Evolutionary conservation across 2,329 filamentous ascomycete species (phyloP).

Genomic region (Magnaporthiopsis rhizophila): DNA sequence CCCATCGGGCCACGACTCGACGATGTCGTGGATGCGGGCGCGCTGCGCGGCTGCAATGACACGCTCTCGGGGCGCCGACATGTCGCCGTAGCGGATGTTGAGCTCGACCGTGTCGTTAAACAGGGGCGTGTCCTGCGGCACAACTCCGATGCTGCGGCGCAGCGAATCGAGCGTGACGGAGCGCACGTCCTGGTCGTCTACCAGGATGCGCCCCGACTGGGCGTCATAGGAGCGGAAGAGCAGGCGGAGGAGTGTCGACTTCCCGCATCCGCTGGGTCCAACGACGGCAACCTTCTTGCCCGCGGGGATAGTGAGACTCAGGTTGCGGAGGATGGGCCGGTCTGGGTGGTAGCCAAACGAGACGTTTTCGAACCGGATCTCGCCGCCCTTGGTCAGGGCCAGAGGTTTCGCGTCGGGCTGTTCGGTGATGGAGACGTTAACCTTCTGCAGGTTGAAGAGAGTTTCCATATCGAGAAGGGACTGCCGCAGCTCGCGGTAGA

Average conservation of each 20-base stretch:
- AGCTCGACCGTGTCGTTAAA: slow-evolving; percentile 96
- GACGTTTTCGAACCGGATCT: slow-evolving; percentile 93
- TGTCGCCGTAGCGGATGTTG: slow-evolving; percentile 87
- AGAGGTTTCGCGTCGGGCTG: slow-evolving; percentile 66
- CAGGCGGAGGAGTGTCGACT: slow-evolving; percentile 84
- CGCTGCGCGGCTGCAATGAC: slow-evolving; percentile 72
- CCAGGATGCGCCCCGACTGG: slow-evolving; percentile 73
- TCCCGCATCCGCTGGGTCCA: slow-evolving; percentile 90
- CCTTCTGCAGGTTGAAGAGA: slow-evolving; percentile 92
- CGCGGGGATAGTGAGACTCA: slow-evolving; percentile 82
- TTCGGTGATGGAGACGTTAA: slow-evolving; percentile 82
- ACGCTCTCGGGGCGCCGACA: slow-evolving; percentile 64
- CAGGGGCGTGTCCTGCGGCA: slow-evolving; percentile 91
- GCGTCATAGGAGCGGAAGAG: slow-evolving; percentile 94
- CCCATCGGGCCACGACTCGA: slow-evolving; percentile 73
- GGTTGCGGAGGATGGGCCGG: slow-evolving; percentile 76
- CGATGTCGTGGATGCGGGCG: slow-evolving; percentile 78
- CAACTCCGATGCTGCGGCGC: slow-evolving; percentile 80
- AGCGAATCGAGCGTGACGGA: slow-evolving; percentile 76
- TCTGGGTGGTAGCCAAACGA: slow-evolving; percentile 86
- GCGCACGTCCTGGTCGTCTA: slow-evolving; percentile 89
- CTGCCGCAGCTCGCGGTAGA: slow-evolving; percentile 92
- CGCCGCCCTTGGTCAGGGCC: slow-evolving; percentile 65
- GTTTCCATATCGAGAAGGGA: slow-evolving; percentile 98
- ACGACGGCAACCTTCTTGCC: slow-evolving; percentile 96